These are phyloP conservation scores for Rusavskia elegans DNA, from an alignment of 495 filamentous ascomycete species.

Conservation along the genomic window DNA sequence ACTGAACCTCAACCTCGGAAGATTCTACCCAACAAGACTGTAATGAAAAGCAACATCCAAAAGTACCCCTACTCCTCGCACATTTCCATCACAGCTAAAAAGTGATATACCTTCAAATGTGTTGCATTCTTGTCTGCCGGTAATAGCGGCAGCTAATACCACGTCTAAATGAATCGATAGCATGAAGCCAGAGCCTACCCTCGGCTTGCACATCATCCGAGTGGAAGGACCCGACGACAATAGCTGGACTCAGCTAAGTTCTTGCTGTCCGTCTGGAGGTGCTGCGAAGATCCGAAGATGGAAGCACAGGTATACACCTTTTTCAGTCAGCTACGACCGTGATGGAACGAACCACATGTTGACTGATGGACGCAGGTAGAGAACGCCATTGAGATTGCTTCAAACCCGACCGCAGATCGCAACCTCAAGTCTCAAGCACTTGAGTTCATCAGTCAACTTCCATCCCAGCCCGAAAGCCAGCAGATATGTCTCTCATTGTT, in stretches of 20 bases:
- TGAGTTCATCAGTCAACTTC: slow-evolving; percentile 70
- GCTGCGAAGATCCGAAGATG: slow-evolving; percentile 21
- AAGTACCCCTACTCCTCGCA: too few species aligned
- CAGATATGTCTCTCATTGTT: slow-evolving; percentile 77
- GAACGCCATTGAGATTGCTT: slow-evolving; percentile 83
- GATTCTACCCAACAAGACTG: neutral
- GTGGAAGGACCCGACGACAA: neutral
- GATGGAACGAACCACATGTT: neutral
- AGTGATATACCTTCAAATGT: too few species aligned
- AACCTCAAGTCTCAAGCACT: slow-evolving; percentile 71
- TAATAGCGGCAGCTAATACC: neutral
- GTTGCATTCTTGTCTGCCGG: neutral
- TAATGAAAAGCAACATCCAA: neutral
- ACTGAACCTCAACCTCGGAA: neutral
- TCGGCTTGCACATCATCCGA: neutral
- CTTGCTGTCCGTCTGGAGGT: neutral
- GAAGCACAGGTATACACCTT: slow-evolving; percentile 29
- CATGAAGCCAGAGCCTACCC: slow-evolving; percentile 1
- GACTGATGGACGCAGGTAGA: slow-evolving; percentile 43
- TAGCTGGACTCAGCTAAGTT: neutral
- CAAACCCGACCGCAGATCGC: slow-evolving; percentile 56
- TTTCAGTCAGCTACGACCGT: neutral
- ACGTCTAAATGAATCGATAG: slow-evolving; percentile 8
- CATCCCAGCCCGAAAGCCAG: slow-evolving; percentile 64
- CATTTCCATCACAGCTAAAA: too few species aligned